Conservation (phyloP, 2,329 filamentous ascomycete species). For the Xylariaceae sp. region DNA sequence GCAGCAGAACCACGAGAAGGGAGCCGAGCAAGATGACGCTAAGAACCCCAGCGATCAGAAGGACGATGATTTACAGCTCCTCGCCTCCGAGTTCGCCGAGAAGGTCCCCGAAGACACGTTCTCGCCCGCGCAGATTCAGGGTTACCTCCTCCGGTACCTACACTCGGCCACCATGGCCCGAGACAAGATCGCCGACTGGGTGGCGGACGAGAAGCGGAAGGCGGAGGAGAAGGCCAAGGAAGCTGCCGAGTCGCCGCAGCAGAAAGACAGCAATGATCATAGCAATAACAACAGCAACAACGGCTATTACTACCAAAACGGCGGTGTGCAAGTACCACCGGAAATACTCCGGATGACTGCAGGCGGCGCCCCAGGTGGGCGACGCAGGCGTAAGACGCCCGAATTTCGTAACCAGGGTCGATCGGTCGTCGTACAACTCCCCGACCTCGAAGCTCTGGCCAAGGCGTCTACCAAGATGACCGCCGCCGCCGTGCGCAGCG, state of each 20-base stretch:
- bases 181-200: constrained; percentile 6
- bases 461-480: background rate
- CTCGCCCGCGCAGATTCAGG: constrained; percentile 46
- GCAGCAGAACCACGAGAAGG: too few relatives aligned
- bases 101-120: constrained; percentile 44
- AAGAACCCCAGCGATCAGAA: background rate
- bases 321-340: background rate
- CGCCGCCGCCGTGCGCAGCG: background rate
- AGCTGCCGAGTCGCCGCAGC: background rate
- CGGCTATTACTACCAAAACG: background rate
- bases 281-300: background rate
- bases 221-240: background rate
- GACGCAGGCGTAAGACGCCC: background rate
- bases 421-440: background rate
- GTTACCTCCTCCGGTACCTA: constrained; percentile 39
- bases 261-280: background rate
- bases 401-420: background rate
- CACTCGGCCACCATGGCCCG: constrained; percentile 6
- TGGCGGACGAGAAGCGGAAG: constrained; percentile 1
- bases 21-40: background rate
- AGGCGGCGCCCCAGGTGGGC: background rate
- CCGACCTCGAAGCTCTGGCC: background rate
- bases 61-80: constrained; percentile 33
- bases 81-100: constrained; percentile 49
- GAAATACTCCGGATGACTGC: background rate